Evolutionary conservation across 352 stramenopile species (phyloP), one percentile per base, ranked within the genome.

Genomic region (Phytophthora hybrid): DNA sequence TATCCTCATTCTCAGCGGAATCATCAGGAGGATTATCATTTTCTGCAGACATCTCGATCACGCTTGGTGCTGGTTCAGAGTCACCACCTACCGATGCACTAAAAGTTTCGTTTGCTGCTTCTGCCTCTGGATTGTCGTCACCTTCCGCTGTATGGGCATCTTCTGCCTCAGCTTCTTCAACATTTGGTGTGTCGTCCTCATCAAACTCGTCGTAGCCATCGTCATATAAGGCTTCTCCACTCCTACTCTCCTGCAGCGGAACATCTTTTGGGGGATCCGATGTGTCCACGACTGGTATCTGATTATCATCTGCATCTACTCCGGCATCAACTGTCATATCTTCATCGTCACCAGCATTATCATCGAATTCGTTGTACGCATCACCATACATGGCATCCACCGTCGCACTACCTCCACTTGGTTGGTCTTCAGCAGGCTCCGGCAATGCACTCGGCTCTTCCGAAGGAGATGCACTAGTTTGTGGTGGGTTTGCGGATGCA

Each of bases 341-440:
- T 41, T 89, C 80, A 44, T 82, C 82, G 8, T 77, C 78, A 41
- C 62, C 74, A 19, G 59, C 63, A 18, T 83, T 82, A 26, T 87
- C 78, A 1, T 91, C 83, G 66, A 91, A 91, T 47, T 92, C 83
- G 19, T 73, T 80, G 53, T 84, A 86, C 31, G 78, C 74, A 59
- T 91, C 85, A 8, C 73, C 82, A 47, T 91, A 92, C 66, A 92
- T 76, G 44, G 80, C 81, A 71, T 90, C 82, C 4, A 71, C 66
- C 34, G 55, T 54, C 1, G 63, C 53, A 41, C 18, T 76, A 5
- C n/a, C 54, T 34, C 16, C 62, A 53, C 67, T 63, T 58, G 61
- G 44, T 18, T 78, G 69, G 5, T 59, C 31, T 3, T 74, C 49
- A 11, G 32, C 49, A 51, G 31, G 41, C 9, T 64, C 49, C 32